phyloP scores from a whole-genome alignment of 768 basidiomycete genomes.

The button mushroom (Agaricus bisporus) region DNA sequence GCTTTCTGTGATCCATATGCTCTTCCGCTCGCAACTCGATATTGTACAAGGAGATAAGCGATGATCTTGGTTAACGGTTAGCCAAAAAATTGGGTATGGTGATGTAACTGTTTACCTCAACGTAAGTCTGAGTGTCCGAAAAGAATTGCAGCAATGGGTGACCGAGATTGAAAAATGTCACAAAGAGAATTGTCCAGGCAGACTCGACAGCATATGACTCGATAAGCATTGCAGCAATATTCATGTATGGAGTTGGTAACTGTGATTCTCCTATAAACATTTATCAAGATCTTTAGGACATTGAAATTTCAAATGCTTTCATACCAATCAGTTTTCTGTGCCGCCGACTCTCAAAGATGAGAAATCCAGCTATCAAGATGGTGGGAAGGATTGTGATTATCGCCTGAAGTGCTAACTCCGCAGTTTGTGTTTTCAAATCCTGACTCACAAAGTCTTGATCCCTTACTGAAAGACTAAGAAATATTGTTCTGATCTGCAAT shows the following conservation, averaged over 20 bases:
- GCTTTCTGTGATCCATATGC: too few species aligned
- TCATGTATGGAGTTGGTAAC: background rate
- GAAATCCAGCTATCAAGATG: background rate
- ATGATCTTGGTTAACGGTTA: background rate
- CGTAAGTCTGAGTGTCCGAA: too few species aligned
- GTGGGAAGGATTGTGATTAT: background rate
- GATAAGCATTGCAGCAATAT: background rate
- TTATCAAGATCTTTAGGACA: too few species aligned
- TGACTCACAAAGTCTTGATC: background rate
- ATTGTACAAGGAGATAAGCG: too few species aligned
- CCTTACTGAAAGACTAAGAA: background rate
- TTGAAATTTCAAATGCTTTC: background rate
- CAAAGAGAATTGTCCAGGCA: background rate
- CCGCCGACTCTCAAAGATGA: background rate
- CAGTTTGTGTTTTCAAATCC: background rate
- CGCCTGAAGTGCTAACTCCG: background rate
- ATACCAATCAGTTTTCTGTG: background rate
- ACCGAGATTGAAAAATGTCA: too few species aligned
- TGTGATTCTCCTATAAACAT: background rate
- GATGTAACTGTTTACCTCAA: too few species aligned
- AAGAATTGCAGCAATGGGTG: too few species aligned
- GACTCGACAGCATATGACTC: background rate
- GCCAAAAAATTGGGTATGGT: too few species aligned
- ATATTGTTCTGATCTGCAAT: background rate
- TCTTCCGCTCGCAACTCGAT: too few species aligned